phyloP scores from a whole-genome alignment of 129 eudicot species.

The Chrysanthemum makinoi region DNA sequence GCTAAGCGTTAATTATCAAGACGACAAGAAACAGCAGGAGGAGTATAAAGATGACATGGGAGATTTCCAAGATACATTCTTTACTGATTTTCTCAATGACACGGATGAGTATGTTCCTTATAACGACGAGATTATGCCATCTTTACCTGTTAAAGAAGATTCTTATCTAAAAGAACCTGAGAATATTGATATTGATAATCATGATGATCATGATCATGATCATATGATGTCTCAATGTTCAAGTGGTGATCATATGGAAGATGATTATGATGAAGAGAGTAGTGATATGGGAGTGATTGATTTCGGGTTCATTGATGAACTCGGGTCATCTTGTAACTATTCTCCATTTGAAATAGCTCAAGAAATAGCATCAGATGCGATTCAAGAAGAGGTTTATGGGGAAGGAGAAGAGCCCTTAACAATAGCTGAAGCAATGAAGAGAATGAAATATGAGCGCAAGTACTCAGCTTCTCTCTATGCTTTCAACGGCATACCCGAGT shows the following conservation, averaged over 20 bases:
- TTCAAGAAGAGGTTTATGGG: conserved; percentile 25
- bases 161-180: conserved; percentile 9
- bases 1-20: conserved; percentile 21
- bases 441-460: conserved; percentile 80
- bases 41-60: conserved; percentile 34
- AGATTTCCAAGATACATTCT: conserved; percentile 50
- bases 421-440: conserved; percentile 62
- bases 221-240: conserved; percentile 22
- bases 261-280: conserved; percentile 35
- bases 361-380: conserved; percentile 43
- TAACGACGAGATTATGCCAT: conserved; percentile 18
- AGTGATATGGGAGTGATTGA: conserved; percentile 40
- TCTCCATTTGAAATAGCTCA: conserved; percentile 67
- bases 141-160: conserved; percentile 34
- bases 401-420: conserved; percentile 55
- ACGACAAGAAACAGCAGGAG: conserved; percentile 20
- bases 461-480: conserved; percentile 82
- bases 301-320: conserved; percentile 65
- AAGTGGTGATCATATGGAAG: conserved; percentile 42
- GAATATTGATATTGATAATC: conserved; percentile 15
- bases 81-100: conserved; percentile 67
- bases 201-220: conserved; percentile 31
- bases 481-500: conserved; percentile 73
- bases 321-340: conserved; percentile 41
- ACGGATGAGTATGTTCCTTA: conserved; percentile 46